Evolutionary conservation across 805 yeast species (phyloP), one percentile per base, ranked within the genome.

Genomic region (Sporopachydermia lactativora): DNA sequence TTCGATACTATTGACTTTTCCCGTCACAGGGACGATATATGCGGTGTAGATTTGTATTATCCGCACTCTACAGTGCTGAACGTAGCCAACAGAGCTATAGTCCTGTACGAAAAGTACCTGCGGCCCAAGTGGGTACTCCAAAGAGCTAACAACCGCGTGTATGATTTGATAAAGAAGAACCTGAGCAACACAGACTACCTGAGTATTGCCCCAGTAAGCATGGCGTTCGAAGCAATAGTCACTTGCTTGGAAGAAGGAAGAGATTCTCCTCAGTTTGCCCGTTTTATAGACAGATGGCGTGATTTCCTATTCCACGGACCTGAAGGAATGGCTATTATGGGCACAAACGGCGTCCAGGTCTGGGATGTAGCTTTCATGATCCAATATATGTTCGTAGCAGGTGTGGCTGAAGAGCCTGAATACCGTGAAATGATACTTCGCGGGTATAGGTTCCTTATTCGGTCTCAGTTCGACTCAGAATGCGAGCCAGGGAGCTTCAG

Each of bases 341-440:
- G 99, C 2, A 92, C 99, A 1, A 92, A 92, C 58, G 99, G 99
- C 17, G 84, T 83, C 0, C 99, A 92, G 60, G 88, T 81, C 1
- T 92, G 99, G 98, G 99, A 92, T 58, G 77, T 79, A 18, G 88
- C 96, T 0, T 89, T 92, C 62, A 81, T 83, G 42, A 66, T 92
- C 17, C 98, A 92, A 54, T 83, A 84, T 52, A 70, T 75, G 46
- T 77, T 84, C 44, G 64, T 71, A 51, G 82, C 95, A 0, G 95
- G 95, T 0, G 59, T 88, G 28, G 88, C 83, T 2, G 80, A 76
- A 18, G 49, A 65, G 24, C 77, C 81, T 1, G 75, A 78, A 54
- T 84, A 73, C 55, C 73, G 72, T 37, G 71, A 73, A 4, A 64
- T 75, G 49, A 72, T 92, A 15, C 66, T 66, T n/a, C 62, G 65